Evolutionary conservation across 106 monocot species (phyloP).

Genomic region (Alisma plantagoaquatica): DNA sequence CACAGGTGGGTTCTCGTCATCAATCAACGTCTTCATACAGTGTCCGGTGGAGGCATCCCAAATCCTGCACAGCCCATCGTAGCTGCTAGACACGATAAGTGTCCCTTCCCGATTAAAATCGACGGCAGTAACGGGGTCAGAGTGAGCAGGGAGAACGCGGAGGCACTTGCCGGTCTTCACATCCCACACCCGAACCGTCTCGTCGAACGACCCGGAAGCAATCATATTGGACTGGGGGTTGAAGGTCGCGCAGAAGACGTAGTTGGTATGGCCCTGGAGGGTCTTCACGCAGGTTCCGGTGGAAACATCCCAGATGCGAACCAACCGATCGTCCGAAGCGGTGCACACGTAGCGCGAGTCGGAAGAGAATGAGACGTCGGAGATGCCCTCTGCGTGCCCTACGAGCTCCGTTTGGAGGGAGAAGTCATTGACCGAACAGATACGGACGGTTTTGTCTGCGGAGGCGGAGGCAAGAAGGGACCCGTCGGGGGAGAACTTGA

Average conservation of each 20-base stretch:
- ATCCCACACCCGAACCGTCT: conserved; percentile 54
- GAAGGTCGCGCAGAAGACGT: conserved; percentile 40
- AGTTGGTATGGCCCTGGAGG: conserved; percentile 47
- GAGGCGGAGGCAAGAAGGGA: conserved; percentile 39
- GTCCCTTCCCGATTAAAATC: conserved; percentile 46
- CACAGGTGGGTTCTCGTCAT: conserved; percentile 49
- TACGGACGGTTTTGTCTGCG: conserved; percentile 46
- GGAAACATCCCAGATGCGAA: conserved; percentile 42
- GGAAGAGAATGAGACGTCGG: conserved; percentile 39
- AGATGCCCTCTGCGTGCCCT: conserved; percentile 46
- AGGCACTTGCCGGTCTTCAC: conserved; percentile 40
- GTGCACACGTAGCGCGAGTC: conserved; percentile 43
- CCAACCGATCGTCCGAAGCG: conserved; percentile 47
- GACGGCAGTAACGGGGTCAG: conserved; percentile 42
- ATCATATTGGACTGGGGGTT: conserved; percentile 57
- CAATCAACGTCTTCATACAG: conserved; percentile 45
- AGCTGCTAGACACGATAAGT: conserved; percentile 48
- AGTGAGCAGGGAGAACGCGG: conserved; percentile 49
- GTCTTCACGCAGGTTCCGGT: conserved; percentile 22
- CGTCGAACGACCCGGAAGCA: conserved; percentile 58
- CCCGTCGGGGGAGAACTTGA: conserved; percentile 47
- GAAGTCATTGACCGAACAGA: conserved; percentile 24
- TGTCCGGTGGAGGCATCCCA: conserved; percentile 48
- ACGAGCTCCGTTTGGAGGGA: conserved; percentile 26
- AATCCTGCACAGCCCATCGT: conserved; percentile 45